Evolutionary conservation across 2,329 filamentous ascomycete species (phyloP).

Genomic region (Arthrocladium fulminans): DNA sequence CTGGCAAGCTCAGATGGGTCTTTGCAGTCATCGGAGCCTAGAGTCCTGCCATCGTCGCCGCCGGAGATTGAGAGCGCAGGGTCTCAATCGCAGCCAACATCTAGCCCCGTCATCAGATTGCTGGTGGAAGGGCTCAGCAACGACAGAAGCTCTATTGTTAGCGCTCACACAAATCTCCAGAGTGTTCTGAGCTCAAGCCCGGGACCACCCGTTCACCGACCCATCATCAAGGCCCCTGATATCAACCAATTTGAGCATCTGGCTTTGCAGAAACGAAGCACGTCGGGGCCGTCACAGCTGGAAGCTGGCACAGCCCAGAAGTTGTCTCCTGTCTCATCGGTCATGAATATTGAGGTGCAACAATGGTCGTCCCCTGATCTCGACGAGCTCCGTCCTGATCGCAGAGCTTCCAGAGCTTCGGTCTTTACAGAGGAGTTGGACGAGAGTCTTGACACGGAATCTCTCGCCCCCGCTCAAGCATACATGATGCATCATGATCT

Average conservation of each 20-base stretch:
- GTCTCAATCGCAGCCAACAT: slow-evolving; percentile 11
- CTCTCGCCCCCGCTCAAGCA: slow-evolving; percentile 16
- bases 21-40: slow-evolving; percentile 10
- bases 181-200: slow-evolving; percentile 28
- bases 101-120: slow-evolving; percentile 19
- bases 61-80: slow-evolving; percentile 9
- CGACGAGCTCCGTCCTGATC: neutral
- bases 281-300: slow-evolving; percentile 15
- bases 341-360: slow-evolving; percentile 27
- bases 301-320: slow-evolving; percentile 23
- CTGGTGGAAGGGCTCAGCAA: slow-evolving; percentile 11
- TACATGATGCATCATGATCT: slow-evolving; percentile 18
- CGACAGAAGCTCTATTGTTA: slow-evolving; percentile 16
- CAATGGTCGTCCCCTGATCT: slow-evolving; percentile 15
- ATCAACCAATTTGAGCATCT: slow-evolving; percentile 35
- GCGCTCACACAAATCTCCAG: slow-evolving; percentile 29
- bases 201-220: slow-evolving; percentile 23
- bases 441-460: slow-evolving; percentile 13
- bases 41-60: slow-evolving; percentile 14
- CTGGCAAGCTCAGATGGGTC: slow-evolving; percentile 28
- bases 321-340: slow-evolving; percentile 38
- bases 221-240: slow-evolving; percentile 26
- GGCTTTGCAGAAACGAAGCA: slow-evolving; percentile 23
- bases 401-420: neutral
- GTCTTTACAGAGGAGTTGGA: slow-evolving; percentile 15